phyloP scores from a whole-genome alignment of 352 stramenopile species.

The Globisporangium rhizosaccharum region DNA sequence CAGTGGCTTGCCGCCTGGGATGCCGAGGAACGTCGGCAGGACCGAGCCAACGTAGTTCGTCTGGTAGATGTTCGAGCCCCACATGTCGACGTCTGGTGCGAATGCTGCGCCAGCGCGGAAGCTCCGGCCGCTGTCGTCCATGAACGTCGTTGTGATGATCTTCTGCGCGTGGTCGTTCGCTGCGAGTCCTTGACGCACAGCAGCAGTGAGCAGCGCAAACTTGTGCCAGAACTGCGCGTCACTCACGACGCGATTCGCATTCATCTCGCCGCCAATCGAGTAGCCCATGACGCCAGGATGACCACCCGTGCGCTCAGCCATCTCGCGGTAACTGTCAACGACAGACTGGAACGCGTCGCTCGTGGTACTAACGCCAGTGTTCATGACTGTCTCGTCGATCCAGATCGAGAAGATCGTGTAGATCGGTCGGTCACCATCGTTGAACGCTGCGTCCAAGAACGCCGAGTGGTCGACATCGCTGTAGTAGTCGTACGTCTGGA shows the following conservation, averaged over 20 bases:
- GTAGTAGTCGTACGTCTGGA: conserved; percentile 58
- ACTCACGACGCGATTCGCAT: conserved; percentile 51
- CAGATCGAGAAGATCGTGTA: conserved; percentile 74
- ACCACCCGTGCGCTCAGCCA: conserved; percentile 42
- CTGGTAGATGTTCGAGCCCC: conserved; percentile 72
- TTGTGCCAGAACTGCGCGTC: conserved; percentile 59
- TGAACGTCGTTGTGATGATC: conserved; percentile 77
- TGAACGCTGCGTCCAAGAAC: conserved; percentile 62
- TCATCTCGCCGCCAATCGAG: conserved; percentile 74
- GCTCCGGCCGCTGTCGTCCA: conserved; percentile 50
- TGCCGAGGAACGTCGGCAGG: conserved; percentile 41
- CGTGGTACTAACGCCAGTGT: conserved; percentile 17
- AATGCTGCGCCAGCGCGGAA: conserved; percentile 39
- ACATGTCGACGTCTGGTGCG: conserved; percentile 58
- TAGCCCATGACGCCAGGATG: conserved; percentile 65
- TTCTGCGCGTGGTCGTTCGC: conserved; percentile 44
- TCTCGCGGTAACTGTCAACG: conserved; percentile 50
- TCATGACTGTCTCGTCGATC: conserved; percentile 61
- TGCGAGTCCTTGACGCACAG: conserved; percentile 43
- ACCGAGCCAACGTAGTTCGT: conserved; percentile 49
- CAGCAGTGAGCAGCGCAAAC: conserved; percentile 40
- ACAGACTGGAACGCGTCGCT: conserved; percentile 38
- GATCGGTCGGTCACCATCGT: conserved; percentile 44
- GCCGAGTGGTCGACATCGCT: conserved; percentile 35
- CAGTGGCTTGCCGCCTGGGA: conserved; percentile 39